These are phyloP conservation scores for Colletotrichum abscissum DNA, from an alignment of 2,329 filamentous ascomycete genomes.

Conservation along the genomic window DNA sequence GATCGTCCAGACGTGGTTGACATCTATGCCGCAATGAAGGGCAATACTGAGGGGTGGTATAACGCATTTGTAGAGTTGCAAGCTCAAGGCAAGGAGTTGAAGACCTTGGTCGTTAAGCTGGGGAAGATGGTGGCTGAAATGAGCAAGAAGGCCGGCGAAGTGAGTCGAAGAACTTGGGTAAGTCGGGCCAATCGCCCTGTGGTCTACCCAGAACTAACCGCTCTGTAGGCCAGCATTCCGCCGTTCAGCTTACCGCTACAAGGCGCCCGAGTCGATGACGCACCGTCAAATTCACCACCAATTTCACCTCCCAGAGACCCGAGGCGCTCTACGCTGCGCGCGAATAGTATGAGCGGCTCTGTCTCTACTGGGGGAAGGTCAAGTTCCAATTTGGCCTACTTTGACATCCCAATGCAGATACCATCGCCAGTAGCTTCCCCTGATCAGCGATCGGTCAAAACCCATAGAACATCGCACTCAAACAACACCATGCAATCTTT, in stretches of 20 bases:
- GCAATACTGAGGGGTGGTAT: constrained; percentile 92
- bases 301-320: constrained; percentile 38
- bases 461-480: constrained; percentile 7
- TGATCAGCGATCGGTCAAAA: constrained; percentile 14
- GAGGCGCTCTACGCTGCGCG: constrained; percentile 32
- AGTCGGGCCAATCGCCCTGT: constrained; percentile 43
- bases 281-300: constrained; percentile 38
- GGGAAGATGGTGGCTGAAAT: constrained; percentile 85
- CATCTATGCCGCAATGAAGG: constrained; percentile 90
- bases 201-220: background rate
- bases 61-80: constrained; percentile 82
- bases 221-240: constrained; percentile 34
- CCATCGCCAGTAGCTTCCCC: constrained; percentile 25
- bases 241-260: constrained; percentile 38
- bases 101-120: constrained; percentile 76
- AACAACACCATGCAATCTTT: constrained; percentile 7
- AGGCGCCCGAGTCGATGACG: constrained; percentile 34
- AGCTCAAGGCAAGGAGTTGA: constrained; percentile 76
- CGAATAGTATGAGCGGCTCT: constrained; percentile 33
- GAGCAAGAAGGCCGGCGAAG: constrained; percentile 84
- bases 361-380: constrained; percentile 26
- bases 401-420: constrained; percentile 39
- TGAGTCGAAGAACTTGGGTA: constrained; percentile 83
- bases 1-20: constrained; percentile 73
- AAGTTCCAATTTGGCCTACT: constrained; percentile 37